Base-by-base conservation (phyloP, 2,329 filamentous ascomycete species). In the Verticillium nubilum region DNA sequence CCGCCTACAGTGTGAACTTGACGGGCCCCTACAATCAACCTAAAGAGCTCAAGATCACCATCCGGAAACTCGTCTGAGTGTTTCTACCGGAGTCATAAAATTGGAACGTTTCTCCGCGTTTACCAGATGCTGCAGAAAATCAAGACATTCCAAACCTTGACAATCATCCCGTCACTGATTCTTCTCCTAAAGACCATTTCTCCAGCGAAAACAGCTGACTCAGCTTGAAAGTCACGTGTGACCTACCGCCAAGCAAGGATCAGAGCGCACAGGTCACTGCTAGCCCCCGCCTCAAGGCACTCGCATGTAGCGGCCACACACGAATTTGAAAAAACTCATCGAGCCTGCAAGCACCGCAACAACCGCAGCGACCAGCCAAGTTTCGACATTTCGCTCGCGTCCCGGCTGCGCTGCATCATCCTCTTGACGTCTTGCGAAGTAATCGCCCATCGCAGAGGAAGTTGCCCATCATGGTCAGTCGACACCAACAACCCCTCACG, bases 301-400 rank as follows among this genome's bases (percentile, higher is more conserved):
- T 74, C 73, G 72, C 67, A 73, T 74, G 37, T 37, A 74, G 72
- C 70, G 74, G 71, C 73, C 75, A 76, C 75, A 77, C 75, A 77
- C 70, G 72, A 76, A 77, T 74, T 74, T 74, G 69, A 73, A 77
- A 77, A 76, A 76, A 74, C 37, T 76, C 72, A 67, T 68, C 69
- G 64, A 61, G 61, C 54, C 59, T 60, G 67, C 62, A 61, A 64
- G 59, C 62, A 63, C 58, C 60, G 61, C 72, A 76, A 66, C 67
- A 72, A 65, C 65, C 70, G 68, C 70, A 76, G 73, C 69, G 71
- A 69, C 27, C 71, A 72, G 70, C 70, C 72, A 71, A 73, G 68
- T 71, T 66, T 47, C 67, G 67, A 66, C 66, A 68, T 70, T 65
- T 68, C 64, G 67, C 69, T 68, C 69, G 68, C 69, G 67, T 66